Evolutionary conservation across 768 basidiomycete genomes (phyloP).

Genomic region (Serendipita sp.): DNA sequence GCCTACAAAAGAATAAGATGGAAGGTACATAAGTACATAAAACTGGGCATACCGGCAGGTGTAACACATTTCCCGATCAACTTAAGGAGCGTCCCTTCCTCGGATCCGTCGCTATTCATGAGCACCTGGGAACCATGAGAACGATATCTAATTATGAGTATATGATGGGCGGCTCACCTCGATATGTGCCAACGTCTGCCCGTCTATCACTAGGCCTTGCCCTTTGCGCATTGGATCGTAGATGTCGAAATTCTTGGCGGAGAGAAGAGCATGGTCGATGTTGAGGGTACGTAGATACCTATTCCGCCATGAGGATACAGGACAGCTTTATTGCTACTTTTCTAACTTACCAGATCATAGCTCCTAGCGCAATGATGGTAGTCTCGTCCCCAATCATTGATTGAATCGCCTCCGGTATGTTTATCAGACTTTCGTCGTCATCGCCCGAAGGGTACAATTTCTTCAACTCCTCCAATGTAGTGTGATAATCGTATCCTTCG

Average conservation of each 20-base stretch:
- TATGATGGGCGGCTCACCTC: conserved; percentile 37
- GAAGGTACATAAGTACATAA: neutral
- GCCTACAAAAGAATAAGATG: conserved; percentile 26
- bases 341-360: conserved; percentile 64
- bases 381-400: conserved; percentile 45
- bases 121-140: conserved; percentile 38
- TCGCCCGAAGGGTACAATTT: conserved; percentile 35
- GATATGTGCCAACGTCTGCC: conserved; percentile 86
- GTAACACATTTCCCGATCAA: conserved; percentile 73
- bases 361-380: conserved; percentile 76
- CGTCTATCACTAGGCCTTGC: conserved; percentile 65
- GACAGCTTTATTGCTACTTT: neutral
- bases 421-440: conserved; percentile 19
- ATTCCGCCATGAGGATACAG: neutral
- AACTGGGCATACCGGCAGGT: conserved; percentile 54
- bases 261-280: conserved; percentile 87
- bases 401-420: conserved; percentile 56
- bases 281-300: conserved; percentile 86
- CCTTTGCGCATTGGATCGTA: conserved; percentile 91
- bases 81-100: conserved; percentile 76
- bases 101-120: conserved; percentile 83
- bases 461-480: conserved; percentile 51
- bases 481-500: conserved; percentile 67
- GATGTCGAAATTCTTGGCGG: conserved; percentile 93
- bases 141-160: neutral